Base-by-base conservation (phyloP, 2,329 filamentous ascomycete species). In the Botrytis paeoniae region DNA sequence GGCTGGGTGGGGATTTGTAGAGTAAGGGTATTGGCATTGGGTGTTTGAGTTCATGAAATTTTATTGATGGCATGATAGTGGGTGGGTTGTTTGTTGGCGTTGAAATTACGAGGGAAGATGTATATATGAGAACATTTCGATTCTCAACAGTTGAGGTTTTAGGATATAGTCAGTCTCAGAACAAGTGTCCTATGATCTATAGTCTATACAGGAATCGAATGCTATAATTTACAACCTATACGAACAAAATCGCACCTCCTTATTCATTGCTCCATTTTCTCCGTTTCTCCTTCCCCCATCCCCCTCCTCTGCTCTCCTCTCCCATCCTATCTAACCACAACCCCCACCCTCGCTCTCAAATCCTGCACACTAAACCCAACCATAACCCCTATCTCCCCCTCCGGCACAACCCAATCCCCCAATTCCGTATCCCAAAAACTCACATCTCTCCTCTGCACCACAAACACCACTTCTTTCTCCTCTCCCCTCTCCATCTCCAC, bases 381-480 rank as follows among this genome's bases (percentile, higher is more conserved):
- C 61, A 22, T 59, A 20, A 78, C 61, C 22, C 39, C 68, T 71
- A 76, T 77, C 8, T 70, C 71, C 18, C 72, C 74, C 5, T 57
- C 54, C 1, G 65, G 72, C 39, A 79, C 39, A 68, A 93, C 87
- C 94, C 95, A 98, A 84, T 97, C 90, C 85, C 97, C 94, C 29
- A 83, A 81, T 3, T 78, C 85, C 1, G 87, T 84, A 77, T 97
- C 93, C 95, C 95, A 98, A 84, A 93, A 95, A 81, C 91, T 93
- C 72, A 97, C 78, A 80, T 98, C 95, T 72, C 93, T 89, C 57
- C 94, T 88, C 20, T 90, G 95, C 73, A 98, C 82, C 20, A 89
- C 86, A 1, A 89, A 89, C 1, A 81, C 85, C 84, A 95, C 95
- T 2, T 85, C 87, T 4, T 83, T 85, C 71, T 86, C 88, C 82